Evolutionary conservation across 768 basidiomycete species (phyloP).

Genomic region (Lactarius indigo): DNA sequence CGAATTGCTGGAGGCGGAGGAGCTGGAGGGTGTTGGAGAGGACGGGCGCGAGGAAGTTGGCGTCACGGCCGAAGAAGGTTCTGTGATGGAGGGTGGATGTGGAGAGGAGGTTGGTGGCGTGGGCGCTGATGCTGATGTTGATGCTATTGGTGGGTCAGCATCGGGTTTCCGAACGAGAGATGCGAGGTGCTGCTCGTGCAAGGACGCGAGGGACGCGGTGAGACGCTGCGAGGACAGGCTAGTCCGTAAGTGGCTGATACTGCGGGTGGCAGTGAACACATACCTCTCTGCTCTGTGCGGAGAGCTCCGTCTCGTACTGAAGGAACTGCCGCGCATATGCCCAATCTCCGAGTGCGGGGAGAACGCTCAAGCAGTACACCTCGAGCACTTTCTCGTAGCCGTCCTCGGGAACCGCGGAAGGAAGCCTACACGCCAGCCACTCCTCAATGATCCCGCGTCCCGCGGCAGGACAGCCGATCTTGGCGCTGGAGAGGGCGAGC

Average conservation of each 20-base stretch:
- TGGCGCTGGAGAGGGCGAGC: constrained; percentile 65
- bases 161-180: constrained; percentile 1
- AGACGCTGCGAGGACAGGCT: constrained; percentile 14
- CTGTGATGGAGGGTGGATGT: not conserved
- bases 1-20: constrained; percentile 23
- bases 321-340: constrained; percentile 75
- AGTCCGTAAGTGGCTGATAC: constrained; percentile 25
- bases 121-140: not conserved
- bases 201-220: constrained; percentile 7
- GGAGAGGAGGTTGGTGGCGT: not conserved
- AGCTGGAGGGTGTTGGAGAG: constrained; percentile 22
- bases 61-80: constrained; percentile 12
- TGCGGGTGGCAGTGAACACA: constrained; percentile 16
- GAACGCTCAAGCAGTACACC: constrained; percentile 67
- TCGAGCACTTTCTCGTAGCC: constrained; percentile 75
- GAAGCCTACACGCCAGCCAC: constrained; percentile 64
- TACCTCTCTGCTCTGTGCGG: constrained; percentile 50
- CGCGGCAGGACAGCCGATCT: constrained; percentile 55
- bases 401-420: constrained; percentile 32
- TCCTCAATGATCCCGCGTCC: constrained; percentile 70
- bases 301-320: constrained; percentile 65
- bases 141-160: not conserved
- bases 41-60: constrained; percentile 24
- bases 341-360: constrained; percentile 76
- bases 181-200: constrained; percentile 19